These are phyloP conservation scores for Amanita fuliginea DNA, from an alignment of 768 basidiomycete genomes.

Conservation along the genomic window DNA sequence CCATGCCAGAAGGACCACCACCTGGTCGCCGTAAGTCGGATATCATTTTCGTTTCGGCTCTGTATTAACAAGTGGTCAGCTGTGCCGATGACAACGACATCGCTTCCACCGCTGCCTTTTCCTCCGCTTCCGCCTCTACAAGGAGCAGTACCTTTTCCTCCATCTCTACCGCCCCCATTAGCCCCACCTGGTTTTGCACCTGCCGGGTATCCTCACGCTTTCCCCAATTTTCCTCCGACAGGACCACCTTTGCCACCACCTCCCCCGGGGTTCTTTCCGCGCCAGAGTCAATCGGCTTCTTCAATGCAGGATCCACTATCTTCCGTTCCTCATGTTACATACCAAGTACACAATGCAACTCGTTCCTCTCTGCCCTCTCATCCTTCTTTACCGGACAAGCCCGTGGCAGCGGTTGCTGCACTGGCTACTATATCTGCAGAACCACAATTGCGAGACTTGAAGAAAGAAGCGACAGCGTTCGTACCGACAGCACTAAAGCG, in stretches of 20 bases:
- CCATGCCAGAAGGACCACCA: slow-evolving; percentile 80
- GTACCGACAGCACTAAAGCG: slow-evolving; percentile 76
- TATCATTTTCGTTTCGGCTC: background rate
- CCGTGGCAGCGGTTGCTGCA: slow-evolving; percentile 24
- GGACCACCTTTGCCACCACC: slow-evolving; percentile 27
- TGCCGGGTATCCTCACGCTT: slow-evolving; percentile 13
- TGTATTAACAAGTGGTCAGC: slow-evolving; percentile 1
- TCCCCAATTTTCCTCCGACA: slow-evolving; percentile 14
- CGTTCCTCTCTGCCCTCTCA: slow-evolving; percentile 23
- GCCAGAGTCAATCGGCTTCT: slow-evolving; percentile 36
- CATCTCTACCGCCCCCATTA: slow-evolving; percentile 13
- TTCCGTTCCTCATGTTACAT: slow-evolving; percentile 67
- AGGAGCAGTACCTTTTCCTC: slow-evolving; percentile 3
- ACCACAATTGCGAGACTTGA: slow-evolving; percentile 84
- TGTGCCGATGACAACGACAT: slow-evolving; percentile 4
- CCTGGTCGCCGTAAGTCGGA: slow-evolving; percentile 22
- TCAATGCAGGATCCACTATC: slow-evolving; percentile 69
- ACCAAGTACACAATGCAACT: slow-evolving; percentile 55
- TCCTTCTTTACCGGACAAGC: slow-evolving; percentile 33
- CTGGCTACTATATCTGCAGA: slow-evolving; percentile 73
- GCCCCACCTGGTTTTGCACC: slow-evolving; percentile 17
- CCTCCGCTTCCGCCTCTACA: slow-evolving; percentile 11
- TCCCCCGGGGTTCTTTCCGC: slow-evolving; percentile 60
- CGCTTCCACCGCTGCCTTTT: slow-evolving; percentile 4
- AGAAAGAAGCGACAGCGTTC: slow-evolving; percentile 91